Evolutionary conservation across 1,284 basidiomycete genomes (phyloP), one percentile per base, ranked within the genome.

Genomic region (Fomitiporia mediterranea): DNA sequence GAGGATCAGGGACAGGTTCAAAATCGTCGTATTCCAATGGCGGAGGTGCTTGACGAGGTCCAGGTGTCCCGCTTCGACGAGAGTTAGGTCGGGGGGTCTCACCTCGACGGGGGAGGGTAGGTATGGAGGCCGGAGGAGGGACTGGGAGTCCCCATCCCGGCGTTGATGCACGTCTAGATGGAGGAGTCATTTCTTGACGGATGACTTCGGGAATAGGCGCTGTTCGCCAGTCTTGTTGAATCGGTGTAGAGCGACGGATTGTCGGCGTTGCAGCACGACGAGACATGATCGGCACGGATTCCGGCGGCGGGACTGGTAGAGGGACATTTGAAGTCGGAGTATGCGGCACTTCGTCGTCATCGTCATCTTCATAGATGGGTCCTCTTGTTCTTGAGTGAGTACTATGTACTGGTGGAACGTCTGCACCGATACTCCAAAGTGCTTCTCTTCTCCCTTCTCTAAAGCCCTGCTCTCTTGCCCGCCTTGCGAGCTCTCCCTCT

Each of bases 381-480:
- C 11, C 23, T 27, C 47, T 32, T 9, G 35, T 19, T 55, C 28
- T 65, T 39, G 40, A 25, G 27, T 21, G 21, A 11, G 40, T 23
- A 11, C 40, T 43, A 17, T 19, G 7, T 25, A 19, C 7, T 17
- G 39, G 39, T 13, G 21, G 17, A 25, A 23, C 58, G 5, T 62
- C 66, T 43, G n/a, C n/a, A 15, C 43, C 19, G 11, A 15, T 28
- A 9, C 25, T 70, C 54, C 71, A 72, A 55, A 83, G 69, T 0
- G 81, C 83, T 57, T 75, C 79, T 57, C 79, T 71, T 59, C 78
- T 82, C 2, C 82, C 82, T 35, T 74, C 64, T 46, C 72, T 72
- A 56, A 79, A 69, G 2, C 82, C 82, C 58, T 82, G 79, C 57
- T 82, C 80, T 56, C 75, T 69, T 2, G 82, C 82, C 46, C 66